phyloP scores from a whole-genome alignment of 345 rosid genomes.

The Pseudoturritis turrita region DNA sequence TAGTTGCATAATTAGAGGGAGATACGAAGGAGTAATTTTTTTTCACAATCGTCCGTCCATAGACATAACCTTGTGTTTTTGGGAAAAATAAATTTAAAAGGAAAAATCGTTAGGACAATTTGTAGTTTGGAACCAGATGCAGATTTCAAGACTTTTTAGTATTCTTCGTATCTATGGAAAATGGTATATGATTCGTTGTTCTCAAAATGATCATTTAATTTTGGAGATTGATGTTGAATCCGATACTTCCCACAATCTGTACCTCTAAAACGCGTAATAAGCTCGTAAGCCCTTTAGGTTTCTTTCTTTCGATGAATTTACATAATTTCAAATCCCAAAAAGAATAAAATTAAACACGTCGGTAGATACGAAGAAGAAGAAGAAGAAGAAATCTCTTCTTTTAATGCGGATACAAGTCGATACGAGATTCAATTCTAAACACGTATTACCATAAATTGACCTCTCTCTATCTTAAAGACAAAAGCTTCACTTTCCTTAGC shows the following conservation, averaged over 20 bases:
- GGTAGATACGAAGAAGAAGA: constrained; percentile 13
- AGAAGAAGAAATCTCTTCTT: background rate
- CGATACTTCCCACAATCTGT: constrained; percentile 6
- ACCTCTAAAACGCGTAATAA: constrained; percentile 11
- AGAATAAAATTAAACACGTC: constrained; percentile 19
- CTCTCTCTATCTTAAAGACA: constrained; percentile 12
- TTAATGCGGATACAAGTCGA: background rate
- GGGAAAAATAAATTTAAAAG: background rate
- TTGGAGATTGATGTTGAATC: constrained; percentile 20
- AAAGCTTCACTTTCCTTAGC: constrained; percentile 12
- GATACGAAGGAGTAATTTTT: no score
- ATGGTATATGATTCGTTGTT: constrained; percentile 27
- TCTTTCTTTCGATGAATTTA: background rate
- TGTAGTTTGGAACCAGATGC: constrained; percentile 3
- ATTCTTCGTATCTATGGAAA: background rate
- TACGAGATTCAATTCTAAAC: constrained; percentile 8
- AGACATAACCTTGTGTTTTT: no score
- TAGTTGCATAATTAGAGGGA: no score
- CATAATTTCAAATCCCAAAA: background rate
- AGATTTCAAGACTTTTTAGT: background rate
- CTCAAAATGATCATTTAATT: background rate
- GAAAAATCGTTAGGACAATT: no score
- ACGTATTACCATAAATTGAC: constrained; percentile 13
- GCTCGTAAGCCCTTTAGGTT: background rate
- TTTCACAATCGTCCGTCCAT: no score